Evolutionary conservation across 441 rosid species (phyloP).

Genomic region (Populus hybrid): DNA sequence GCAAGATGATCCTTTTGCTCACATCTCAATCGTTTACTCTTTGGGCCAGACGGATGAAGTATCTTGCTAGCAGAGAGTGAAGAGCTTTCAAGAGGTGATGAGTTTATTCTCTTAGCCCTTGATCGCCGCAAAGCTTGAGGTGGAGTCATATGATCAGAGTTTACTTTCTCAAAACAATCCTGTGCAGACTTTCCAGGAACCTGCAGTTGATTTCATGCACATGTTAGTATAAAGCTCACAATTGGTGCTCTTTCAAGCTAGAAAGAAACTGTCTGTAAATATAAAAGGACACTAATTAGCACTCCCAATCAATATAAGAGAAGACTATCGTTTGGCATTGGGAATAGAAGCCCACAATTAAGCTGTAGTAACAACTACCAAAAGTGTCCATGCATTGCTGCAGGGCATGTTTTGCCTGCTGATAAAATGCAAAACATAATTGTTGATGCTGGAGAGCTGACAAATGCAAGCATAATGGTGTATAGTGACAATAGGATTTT

Average conservation of each 20-base stretch:
- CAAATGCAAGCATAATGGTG: background rate
- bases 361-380: background rate
- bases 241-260: constrained; percentile 3
- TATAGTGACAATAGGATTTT: background rate
- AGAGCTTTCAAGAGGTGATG: constrained; percentile 31
- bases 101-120: constrained; percentile 36
- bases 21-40: constrained; percentile 30
- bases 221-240: constrained; percentile 2
- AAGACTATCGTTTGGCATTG: background rate
- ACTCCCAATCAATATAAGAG: constrained; percentile 1
- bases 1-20: constrained; percentile 35
- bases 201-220: constrained; percentile 32
- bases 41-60: constrained; percentile 32
- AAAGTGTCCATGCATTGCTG: background rate
- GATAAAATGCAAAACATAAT: background rate
- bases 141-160: constrained; percentile 65
- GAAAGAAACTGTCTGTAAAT: background rate
- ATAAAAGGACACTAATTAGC: background rate
- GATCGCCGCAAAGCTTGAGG: constrained; percentile 54
- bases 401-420: background rate
- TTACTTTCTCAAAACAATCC: constrained; percentile 81
- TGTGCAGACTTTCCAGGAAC: constrained; percentile 89
- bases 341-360: background rate
- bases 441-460: too few species aligned
- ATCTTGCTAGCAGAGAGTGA: constrained; percentile 58